phyloP scores from a whole-genome alignment of 257 asterid species.

The Primulina tabacum region DNA sequence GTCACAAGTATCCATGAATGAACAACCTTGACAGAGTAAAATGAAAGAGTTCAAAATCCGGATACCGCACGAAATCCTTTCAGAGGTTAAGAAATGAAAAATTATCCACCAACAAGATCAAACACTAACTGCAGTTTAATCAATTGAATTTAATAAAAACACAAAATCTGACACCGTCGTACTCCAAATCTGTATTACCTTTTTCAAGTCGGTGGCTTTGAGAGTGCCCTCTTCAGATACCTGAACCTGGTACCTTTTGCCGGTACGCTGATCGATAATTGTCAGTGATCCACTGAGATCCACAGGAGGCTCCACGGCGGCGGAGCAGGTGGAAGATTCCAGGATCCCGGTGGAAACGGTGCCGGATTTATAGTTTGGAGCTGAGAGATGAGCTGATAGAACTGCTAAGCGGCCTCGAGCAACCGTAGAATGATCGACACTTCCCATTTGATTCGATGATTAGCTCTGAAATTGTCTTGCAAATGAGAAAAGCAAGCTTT shows the following conservation, averaged over 20 bases:
- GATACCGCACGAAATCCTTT: not conserved
- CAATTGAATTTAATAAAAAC: not conserved
- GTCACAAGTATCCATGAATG: not conserved
- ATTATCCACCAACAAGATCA: not conserved
- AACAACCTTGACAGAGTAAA: not conserved
- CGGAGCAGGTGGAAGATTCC: constrained; percentile 49
- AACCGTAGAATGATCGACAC: constrained; percentile 44
- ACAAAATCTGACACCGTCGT: too few relatives aligned
- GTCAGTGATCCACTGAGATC: constrained; percentile 63
- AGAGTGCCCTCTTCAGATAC: constrained; percentile 84
- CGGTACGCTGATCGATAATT: constrained; percentile 79
- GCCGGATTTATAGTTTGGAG: constrained; percentile 37
- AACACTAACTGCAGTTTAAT: not conserved
- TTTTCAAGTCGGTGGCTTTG: constrained; percentile 85
- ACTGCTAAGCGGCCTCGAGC: constrained; percentile 86
- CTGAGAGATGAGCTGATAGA: constrained; percentile 80
- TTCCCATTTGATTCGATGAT: constrained; percentile 37
- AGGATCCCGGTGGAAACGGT: constrained; percentile 29
- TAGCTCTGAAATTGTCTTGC: not conserved
- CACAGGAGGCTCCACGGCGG: constrained; percentile 55
- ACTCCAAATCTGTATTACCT: constrained; percentile 36
- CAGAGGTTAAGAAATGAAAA: not conserved
- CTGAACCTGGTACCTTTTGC: constrained; percentile 69
- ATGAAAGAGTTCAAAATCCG: not conserved
- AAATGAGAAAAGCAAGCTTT: not conserved